Evolutionary conservation across 352 stramenopile genomes (phyloP).

Genomic region (Phytophthora nicotianae): DNA sequence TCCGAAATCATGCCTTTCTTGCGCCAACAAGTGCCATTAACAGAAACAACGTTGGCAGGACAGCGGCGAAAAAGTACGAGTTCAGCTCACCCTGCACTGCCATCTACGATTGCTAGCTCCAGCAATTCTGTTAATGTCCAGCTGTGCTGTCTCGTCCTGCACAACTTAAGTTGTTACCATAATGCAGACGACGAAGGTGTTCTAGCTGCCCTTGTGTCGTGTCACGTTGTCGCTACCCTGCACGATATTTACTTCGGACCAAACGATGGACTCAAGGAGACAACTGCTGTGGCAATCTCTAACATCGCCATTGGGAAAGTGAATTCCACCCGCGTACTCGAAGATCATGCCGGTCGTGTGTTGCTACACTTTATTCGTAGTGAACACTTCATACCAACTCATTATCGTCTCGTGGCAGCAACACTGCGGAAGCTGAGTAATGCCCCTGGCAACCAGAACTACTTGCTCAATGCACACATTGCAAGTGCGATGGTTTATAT

Average conservation of each 20-base stretch:
- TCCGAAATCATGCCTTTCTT: slow-evolving; percentile 66
- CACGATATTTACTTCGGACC: slow-evolving; percentile 55
- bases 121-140: slow-evolving; percentile 37
- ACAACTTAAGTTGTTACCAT: slow-evolving; percentile 72
- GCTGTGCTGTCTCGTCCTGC: slow-evolving; percentile 68
- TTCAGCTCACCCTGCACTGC: slow-evolving; percentile 6
- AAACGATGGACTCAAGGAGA: slow-evolving; percentile 58
- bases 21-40: slow-evolving; percentile 44
- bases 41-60: slow-evolving; percentile 15
- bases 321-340: slow-evolving; percentile 65
- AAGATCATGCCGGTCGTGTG: slow-evolving; percentile 53
- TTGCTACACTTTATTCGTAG: slow-evolving; percentile 65
- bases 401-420: slow-evolving; percentile 52
- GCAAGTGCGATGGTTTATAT: slow-evolving; percentile 56
- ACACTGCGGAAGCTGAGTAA: slow-evolving; percentile 68
- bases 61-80: slow-evolving; percentile 16
- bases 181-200: slow-evolving; percentile 23
- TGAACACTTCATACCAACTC: slow-evolving; percentile 37
- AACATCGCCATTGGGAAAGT: slow-evolving; percentile 72
- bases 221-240: slow-evolving; percentile 47
- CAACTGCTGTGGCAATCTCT: slow-evolving; percentile 56
- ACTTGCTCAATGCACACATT: slow-evolving; percentile 50
- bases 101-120: not conserved
- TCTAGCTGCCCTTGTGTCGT: slow-evolving; percentile 60
- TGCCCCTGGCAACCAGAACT: slow-evolving; percentile 64